A percentile compares a stretch with the other conserved stretches of the same genome.
Evolutionary conservation across 106 monocot genomes (phyloP).

Genomic region (Cymbidium sinense): DNA sequence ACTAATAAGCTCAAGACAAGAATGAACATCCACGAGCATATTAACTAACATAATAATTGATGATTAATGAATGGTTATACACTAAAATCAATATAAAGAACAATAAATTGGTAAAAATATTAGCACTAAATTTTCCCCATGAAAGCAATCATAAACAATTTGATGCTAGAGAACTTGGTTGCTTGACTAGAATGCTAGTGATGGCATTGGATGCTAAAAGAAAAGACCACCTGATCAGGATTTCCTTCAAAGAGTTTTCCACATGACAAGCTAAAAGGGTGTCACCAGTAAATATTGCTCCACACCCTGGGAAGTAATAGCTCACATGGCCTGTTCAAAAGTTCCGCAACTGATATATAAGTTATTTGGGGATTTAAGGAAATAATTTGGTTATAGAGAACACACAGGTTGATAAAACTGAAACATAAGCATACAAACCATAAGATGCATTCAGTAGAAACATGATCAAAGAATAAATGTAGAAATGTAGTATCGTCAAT

Average conservation of each 20-base stretch:
- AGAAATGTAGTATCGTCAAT: too few relatives aligned
- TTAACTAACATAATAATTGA: too few relatives aligned
- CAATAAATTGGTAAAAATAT: neutral
- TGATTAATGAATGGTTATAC: too few relatives aligned
- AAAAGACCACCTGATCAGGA: constrained; percentile 66
- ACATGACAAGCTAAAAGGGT: constrained; percentile 91
- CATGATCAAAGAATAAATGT: too few relatives aligned
- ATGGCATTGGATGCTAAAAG: neutral
- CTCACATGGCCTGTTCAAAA: constrained; percentile 75
- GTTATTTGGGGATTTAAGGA: neutral
- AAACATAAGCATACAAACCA: constrained; percentile 4
- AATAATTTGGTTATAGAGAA: neutral
- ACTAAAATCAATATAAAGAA: too few relatives aligned
- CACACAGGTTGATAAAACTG: neutral
- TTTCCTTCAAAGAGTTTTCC: constrained; percentile 96
- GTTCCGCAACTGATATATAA: neutral
- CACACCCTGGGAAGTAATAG: constrained; percentile 81
- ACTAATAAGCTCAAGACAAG: too few relatives aligned
- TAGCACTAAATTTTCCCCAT: neutral
- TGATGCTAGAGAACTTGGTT: neutral
- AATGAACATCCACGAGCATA: too few relatives aligned
- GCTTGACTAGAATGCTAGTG: neutral
- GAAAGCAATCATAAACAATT: neutral
- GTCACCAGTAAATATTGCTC: constrained; percentile 88
- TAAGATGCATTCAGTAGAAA: neutral